A percentile compares a stretch with the other conserved stretches of the same genome.
Evolutionary conservation across 2,329 filamentous ascomycete species (phyloP).

Genomic region (Scedosporium dehoogii): DNA sequence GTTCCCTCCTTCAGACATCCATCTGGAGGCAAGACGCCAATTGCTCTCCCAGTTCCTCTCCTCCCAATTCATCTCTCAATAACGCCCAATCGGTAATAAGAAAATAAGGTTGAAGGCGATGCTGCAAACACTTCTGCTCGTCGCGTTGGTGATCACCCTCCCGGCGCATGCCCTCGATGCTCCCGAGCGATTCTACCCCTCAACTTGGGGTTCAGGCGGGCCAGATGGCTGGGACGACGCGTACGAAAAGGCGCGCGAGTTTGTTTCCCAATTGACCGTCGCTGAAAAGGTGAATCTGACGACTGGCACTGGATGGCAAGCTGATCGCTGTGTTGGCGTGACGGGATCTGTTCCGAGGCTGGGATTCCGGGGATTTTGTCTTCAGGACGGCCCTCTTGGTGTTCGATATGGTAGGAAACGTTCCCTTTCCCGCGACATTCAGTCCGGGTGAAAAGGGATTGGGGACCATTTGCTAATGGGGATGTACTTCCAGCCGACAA

Average conservation of each 20-base stretch:
- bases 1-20: neutral
- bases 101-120: neutral
- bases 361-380: constrained; percentile 5
- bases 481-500: neutral
- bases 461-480: too few species aligned
- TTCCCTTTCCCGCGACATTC: neutral
- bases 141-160: neutral
- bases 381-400: constrained; percentile 4
- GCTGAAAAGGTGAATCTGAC: constrained; percentile 5
- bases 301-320: neutral
- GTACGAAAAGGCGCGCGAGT: constrained; percentile 1
- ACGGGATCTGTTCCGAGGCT: constrained; percentile 4
- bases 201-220: neutral
- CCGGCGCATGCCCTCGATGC: neutral
- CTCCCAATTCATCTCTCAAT: neutral
- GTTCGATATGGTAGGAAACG: constrained; percentile 2
- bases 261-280: constrained; percentile 4
- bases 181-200: constrained; percentile 1
- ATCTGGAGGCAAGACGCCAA: neutral
- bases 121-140: neutral
- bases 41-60: neutral
- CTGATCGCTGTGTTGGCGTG: constrained; percentile 3
- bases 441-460: neutral
- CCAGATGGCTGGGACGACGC: constrained; percentile 5
- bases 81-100: neutral